Evolutionary conservation across 805 yeast genomes (phyloP), one percentile per base, ranked within the genome.

Genomic region (Diddensiella caesifluorescens): DNA sequence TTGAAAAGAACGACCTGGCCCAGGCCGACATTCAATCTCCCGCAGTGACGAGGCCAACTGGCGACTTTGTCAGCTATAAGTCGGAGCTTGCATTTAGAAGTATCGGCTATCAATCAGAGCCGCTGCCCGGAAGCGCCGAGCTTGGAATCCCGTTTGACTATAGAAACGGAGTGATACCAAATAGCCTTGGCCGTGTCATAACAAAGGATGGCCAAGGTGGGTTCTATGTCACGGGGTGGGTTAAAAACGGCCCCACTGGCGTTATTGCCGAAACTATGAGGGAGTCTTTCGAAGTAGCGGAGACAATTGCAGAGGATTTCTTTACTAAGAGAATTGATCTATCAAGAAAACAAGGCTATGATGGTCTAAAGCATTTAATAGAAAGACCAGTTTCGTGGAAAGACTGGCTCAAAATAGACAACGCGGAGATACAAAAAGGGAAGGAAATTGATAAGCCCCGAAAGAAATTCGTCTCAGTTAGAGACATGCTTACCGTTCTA

Each of bases 181-280:
- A 74, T 44, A 46, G 52, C 1, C 57, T 68, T 18, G 82, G 80
- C 1, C 61, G 73, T 29, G 72, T 73, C 0, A 42, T 67, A 6
- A 51, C 58, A 25, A 22, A 30, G 26, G 50, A 31, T 21, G 33
- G 16, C 31, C 52, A 59, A 22, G 64, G 57, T 2, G 82, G 86
- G 0, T 64, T 86, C 45, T 90, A 88, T 53, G 79, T 84, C 2
- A 68, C 88, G 5, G 98, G 98, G 0, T 92, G 98, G 98, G 80
- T 88, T 35, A 77, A 83, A 43, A 79, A 75, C 39, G 95, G 95
- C 1, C 83, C 95, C 5, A 73, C 74, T 22, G 98, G 98, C 1
- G 94, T 87, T 3, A 92, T 92, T 50, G 94, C 95, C 13, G 73
- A 85, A 10, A 87, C 97, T 0, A 84, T 90, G 82, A 74, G 81